These are phyloP conservation scores for Lentinula lateritia DNA, from an alignment of 768 basidiomycete species.

Conservation along the genomic window DNA sequence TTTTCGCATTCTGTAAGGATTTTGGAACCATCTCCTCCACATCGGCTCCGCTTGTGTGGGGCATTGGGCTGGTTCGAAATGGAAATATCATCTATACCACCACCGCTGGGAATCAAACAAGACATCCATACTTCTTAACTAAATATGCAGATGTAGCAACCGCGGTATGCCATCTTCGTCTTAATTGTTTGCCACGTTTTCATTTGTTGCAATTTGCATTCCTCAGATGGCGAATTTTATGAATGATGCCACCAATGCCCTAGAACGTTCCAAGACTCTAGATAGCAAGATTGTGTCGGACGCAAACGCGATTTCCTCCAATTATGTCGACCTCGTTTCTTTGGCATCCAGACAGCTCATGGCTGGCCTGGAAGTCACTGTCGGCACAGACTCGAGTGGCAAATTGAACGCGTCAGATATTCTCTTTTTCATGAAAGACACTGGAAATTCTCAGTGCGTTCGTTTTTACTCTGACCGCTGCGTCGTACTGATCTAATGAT, in stretches of 20 bases:
- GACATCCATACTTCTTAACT: slow-evolving; percentile 8
- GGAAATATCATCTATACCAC: not conserved
- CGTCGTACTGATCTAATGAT: not conserved
- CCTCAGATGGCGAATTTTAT: slow-evolving; percentile 8
- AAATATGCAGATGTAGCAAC: slow-evolving; percentile 1
- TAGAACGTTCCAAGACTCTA: slow-evolving; percentile 27
- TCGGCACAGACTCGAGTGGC: slow-evolving; percentile 20
- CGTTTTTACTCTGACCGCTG: not conserved
- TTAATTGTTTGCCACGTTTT: not conserved
- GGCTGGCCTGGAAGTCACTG: slow-evolving; percentile 41
- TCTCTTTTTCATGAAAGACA: slow-evolving; percentile 44
- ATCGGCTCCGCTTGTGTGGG: slow-evolving; percentile 6
- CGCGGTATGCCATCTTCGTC: not conserved
- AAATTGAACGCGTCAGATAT: slow-evolving; percentile 34
- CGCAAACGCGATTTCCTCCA: slow-evolving; percentile 29
- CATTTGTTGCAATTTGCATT: not conserved
- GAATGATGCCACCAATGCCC: slow-evolving; percentile 31
- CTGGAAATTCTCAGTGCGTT: slow-evolving; percentile 33
- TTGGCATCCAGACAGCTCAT: slow-evolving; percentile 40
- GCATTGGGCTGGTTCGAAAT: slow-evolving; percentile 2
- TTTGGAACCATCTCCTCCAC: slow-evolving; percentile 25
- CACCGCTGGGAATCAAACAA: not conserved
- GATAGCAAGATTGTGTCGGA: slow-evolving; percentile 32
- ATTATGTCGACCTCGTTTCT: slow-evolving; percentile 37
- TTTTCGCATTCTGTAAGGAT: slow-evolving; percentile 37